Percentiles rank a stretch among this genome's conserved stretches.
phyloP scores from a whole-genome alignment of 1,284 basidiomycete species.

The Neotropicomus parvogracilis region DNA sequence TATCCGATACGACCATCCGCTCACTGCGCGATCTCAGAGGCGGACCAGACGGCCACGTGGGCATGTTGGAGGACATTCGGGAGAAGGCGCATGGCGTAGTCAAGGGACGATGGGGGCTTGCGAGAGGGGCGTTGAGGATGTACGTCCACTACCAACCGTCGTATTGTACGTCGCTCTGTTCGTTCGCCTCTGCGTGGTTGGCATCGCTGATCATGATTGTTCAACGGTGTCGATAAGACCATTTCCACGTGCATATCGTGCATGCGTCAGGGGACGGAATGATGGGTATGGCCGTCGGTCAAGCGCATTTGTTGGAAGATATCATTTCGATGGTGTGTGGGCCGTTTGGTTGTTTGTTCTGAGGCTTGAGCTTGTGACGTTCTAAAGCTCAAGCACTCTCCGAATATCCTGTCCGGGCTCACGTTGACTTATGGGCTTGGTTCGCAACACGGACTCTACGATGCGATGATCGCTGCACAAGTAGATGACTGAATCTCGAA shows the following conservation, averaged over 20 bases:
- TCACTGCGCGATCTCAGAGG: conserved; percentile 68
- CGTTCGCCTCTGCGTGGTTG: not conserved
- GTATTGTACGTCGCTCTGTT: conserved; percentile 69
- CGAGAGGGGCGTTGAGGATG: conserved; percentile 62
- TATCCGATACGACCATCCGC: conserved; percentile 52
- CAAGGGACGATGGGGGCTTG: conserved; percentile 60
- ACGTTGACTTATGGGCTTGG: conserved; percentile 84
- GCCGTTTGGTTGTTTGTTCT: not conserved
- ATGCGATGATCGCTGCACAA: conserved; percentile 23
- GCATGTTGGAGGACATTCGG: conserved; percentile 67
- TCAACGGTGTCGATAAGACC: conserved; percentile 55
- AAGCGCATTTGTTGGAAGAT: conserved; percentile 92
- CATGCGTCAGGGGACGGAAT: conserved; percentile 62
- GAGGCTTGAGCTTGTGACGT: not conserved
- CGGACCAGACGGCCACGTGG: conserved; percentile 56
- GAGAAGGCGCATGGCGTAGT: conserved; percentile 52
- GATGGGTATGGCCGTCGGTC: conserved; percentile 79
- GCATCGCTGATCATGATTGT: not conserved
- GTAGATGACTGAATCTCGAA: not conserved
- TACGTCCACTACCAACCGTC: conserved; percentile 95
- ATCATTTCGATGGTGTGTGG: conserved; percentile 71
- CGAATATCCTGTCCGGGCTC: conserved; percentile 60
- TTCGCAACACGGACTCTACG: conserved; percentile 40
- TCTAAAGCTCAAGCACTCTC: conserved; percentile 12
- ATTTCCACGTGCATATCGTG: conserved; percentile 94